Conservation (phyloP, 176 grass and related monocot species). For the Zoysia pacifica region DNA sequence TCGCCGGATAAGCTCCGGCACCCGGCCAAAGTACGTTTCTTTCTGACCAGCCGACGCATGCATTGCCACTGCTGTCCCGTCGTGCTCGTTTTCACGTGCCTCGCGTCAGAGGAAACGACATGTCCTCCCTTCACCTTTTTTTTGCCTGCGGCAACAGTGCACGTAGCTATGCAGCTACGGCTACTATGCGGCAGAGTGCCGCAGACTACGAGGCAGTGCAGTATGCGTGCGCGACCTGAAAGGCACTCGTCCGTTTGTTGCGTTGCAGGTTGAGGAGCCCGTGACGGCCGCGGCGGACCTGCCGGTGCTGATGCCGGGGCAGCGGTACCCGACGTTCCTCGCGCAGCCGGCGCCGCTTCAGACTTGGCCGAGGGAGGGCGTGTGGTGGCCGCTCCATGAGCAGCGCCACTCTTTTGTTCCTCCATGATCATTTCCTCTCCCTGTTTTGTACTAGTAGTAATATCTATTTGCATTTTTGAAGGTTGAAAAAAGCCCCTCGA, state of each 20-base stretch:
- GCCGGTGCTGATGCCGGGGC: constrained; percentile 96
- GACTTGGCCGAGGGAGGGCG: constrained; percentile 68
- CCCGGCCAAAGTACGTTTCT: constrained; percentile 38
- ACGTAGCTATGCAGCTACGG: neutral
- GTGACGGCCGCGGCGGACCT: constrained; percentile 31
- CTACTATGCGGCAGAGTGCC: neutral
- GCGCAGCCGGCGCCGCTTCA: constrained; percentile 85
- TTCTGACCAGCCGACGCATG: neutral
- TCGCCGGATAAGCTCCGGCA: constrained; percentile 52
- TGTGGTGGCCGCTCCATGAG: constrained; percentile 69
- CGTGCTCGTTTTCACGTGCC: constrained; percentile 29
- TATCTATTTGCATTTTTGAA: too few species aligned
- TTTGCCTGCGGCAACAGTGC: neutral
- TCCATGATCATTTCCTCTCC: constrained; percentile 19
- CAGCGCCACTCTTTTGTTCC: constrained; percentile 16
- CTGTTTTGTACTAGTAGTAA: too few species aligned
- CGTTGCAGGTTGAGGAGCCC: constrained; percentile 50
- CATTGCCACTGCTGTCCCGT: constrained; percentile 3
- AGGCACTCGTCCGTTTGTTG: neutral
- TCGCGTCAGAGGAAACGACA: neutral
- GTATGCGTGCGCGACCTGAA: neutral
- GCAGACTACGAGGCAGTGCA: neutral
- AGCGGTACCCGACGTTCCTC: constrained; percentile 84
- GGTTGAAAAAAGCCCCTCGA: too few species aligned
- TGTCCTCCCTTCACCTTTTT: too few species aligned